These are phyloP conservation scores for Antrodiella citrinella DNA, from an alignment of 768 basidiomycete genomes.

Conservation along the genomic window DNA sequence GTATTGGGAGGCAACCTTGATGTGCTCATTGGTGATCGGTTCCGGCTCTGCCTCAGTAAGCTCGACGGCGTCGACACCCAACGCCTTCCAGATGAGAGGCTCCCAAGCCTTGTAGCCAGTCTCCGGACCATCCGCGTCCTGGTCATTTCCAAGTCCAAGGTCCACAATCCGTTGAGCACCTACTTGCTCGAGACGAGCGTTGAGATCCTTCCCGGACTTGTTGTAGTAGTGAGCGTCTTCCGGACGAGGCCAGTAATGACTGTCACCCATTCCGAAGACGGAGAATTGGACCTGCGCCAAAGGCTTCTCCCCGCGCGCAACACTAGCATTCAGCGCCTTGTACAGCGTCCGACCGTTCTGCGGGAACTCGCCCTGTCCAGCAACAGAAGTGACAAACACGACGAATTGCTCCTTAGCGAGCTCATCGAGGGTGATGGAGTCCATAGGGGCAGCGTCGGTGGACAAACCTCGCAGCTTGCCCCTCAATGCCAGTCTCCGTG, in stretches of 20 bases:
- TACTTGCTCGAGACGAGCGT: slow-evolving; percentile 67
- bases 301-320: slow-evolving; percentile 46
- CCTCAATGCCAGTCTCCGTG: slow-evolving; percentile 77
- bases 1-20: slow-evolving; percentile 93
- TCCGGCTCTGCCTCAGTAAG: slow-evolving; percentile 91
- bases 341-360: slow-evolving; percentile 90
- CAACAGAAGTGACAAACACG: slow-evolving; percentile 82
- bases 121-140: slow-evolving; percentile 92
- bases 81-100: slow-evolving; percentile 83
- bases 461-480: slow-evolving; percentile 82
- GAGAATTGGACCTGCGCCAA: slow-evolving; percentile 63
- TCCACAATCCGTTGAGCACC: slow-evolving; percentile 69
- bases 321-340: slow-evolving; percentile 72
- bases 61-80: slow-evolving; percentile 86
- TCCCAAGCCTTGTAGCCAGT: slow-evolving; percentile 99
- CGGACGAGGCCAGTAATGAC: slow-evolving; percentile 96
- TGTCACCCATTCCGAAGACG: slow-evolving; percentile 96
- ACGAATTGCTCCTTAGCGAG: slow-evolving; percentile 61
- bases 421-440: slow-evolving; percentile 70
- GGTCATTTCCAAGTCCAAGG: slow-evolving; percentile 90
- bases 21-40: slow-evolving; percentile 97
- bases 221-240: slow-evolving; percentile 99
- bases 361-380: slow-evolving; percentile 96
- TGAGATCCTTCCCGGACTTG: slow-evolving; percentile 89
- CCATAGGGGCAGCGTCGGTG: slow-evolving; percentile 66